phyloP scores from a whole-genome alignment of 345 rosid species.

The Populus nigra region DNA sequence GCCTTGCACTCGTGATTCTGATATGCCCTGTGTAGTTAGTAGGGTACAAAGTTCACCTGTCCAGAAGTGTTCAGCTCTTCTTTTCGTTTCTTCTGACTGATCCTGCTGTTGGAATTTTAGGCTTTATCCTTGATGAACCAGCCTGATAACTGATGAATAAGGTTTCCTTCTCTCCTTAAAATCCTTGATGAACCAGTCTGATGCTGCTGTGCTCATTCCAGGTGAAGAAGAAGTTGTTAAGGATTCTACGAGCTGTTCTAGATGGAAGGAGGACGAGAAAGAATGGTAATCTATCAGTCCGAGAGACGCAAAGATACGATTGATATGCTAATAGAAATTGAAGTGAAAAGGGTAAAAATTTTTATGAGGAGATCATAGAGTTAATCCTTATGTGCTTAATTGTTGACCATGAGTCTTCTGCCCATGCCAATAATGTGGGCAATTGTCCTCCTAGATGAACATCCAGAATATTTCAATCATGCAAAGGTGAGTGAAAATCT shows the following conservation, averaged over 20 bases:
- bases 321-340: constrained; percentile 29
- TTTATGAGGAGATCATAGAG: constrained; percentile 32
- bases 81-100: no score
- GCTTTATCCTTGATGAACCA: no score
- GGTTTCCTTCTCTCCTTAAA: no score
- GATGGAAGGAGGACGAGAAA: constrained; percentile 19
- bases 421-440: constrained; percentile 33
- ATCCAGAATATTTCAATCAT: constrained; percentile 24
- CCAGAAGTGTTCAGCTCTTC: no score
- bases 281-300: neutral
- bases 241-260: constrained; percentile 22
- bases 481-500: constrained; percentile 24
- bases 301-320: constrained; percentile 19
- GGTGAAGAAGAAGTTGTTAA: constrained; percentile 29
- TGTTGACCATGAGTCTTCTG: constrained; percentile 39
- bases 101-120: no score
- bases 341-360: constrained; percentile 32
- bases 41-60: no score
- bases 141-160: no score
- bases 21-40: no score
- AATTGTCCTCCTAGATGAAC: constrained; percentile 6
- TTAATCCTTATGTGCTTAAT: constrained; percentile 23
- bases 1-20: neutral
- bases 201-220: neutral
- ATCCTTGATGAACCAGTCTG: no score